These are phyloP conservation scores for Lactarius pseudohatsudake DNA, from an alignment of 768 basidiomycete species.

Conservation along the genomic window DNA sequence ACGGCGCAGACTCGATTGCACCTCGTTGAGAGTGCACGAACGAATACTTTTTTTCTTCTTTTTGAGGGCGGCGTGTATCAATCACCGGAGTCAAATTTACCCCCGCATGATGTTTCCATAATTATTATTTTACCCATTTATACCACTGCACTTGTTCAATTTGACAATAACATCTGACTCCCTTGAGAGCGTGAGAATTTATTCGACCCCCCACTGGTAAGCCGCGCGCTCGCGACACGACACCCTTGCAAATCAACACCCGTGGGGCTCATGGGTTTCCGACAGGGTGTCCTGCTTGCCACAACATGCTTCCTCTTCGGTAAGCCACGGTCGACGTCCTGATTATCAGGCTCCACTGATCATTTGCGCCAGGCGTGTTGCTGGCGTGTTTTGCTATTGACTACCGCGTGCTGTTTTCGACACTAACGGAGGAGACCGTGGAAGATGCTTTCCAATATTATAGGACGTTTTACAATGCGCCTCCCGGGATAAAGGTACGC, in stretches of 20 bases:
- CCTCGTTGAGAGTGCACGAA: conserved; percentile 13
- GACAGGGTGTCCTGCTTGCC: conserved; percentile 82
- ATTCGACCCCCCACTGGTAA: background rate
- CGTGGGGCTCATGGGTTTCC: conserved; percentile 71
- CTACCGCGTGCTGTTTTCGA: conserved; percentile 75
- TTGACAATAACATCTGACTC: background rate
- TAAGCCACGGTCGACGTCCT: conserved; percentile 37
- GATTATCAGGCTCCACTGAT: conserved; percentile 14
- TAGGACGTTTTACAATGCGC: conserved; percentile 88
- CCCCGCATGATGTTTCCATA: conserved; percentile 28
- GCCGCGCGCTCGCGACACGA: background rate
- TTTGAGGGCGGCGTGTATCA: conserved; percentile 22
- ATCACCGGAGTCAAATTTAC: conserved; percentile 27
- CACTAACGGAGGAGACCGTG: conserved; percentile 60
- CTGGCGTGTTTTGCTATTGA: conserved; percentile 88
- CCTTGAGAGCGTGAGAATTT: conserved; percentile 17
- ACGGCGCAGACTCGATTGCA: conserved; percentile 4
- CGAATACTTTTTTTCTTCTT: conserved; percentile 1
- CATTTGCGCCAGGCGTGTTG: conserved; percentile 55
- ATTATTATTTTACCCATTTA: conserved; percentile 28
- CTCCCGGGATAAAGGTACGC: conserved; percentile 87
- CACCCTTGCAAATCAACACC: background rate
- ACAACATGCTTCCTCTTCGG: conserved; percentile 91
- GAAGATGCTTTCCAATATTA: conserved; percentile 88
- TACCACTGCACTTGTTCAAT: conserved; percentile 23